Evolutionary conservation across 2,329 filamentous ascomycete species (phyloP).

Genomic region (Stemphylium vesicarium): DNA sequence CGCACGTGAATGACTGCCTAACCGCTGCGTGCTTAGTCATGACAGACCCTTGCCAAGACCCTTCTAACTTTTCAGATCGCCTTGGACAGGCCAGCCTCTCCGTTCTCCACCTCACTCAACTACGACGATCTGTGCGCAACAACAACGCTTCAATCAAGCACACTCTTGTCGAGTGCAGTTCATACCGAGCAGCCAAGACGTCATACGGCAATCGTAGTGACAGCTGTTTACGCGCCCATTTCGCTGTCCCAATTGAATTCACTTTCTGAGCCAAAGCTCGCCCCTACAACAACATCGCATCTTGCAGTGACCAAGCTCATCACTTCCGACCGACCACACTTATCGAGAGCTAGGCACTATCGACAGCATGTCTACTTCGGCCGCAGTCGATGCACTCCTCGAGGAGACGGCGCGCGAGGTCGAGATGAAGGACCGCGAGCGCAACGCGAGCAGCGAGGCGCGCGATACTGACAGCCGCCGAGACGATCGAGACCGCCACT

Average conservation of each 20-base stretch:
- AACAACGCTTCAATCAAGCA: constrained; percentile 23
- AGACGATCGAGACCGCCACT: constrained; percentile 41
- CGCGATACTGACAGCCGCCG: constrained; percentile 41
- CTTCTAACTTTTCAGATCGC: constrained; percentile 12
- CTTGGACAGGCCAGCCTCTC: constrained; percentile 4
- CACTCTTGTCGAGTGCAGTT: constrained; percentile 18
- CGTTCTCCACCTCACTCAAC: constrained; percentile 15
- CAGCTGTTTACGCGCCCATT: constrained; percentile 20
- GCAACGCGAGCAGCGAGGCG: constrained; percentile 24
- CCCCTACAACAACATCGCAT: constrained; percentile 24
- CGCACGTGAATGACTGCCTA: background rate
- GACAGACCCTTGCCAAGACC: constrained; percentile 9
- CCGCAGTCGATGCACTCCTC: constrained; percentile 89
- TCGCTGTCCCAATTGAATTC: constrained; percentile 30
- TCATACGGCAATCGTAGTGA: constrained; percentile 18
- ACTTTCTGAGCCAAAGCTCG: constrained; percentile 29
- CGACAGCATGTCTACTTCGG: constrained; percentile 48
- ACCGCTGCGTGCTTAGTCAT: constrained; percentile 1
- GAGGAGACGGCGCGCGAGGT: constrained; percentile 60
- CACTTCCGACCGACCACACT: constrained; percentile 28
- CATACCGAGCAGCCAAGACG: constrained; percentile 18
- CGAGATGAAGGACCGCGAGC: constrained; percentile 23
- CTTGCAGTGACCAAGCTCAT: constrained; percentile 33
- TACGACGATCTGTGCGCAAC: constrained; percentile 17
- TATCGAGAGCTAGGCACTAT: constrained; percentile 33